These are phyloP conservation scores for Candida ponderosae DNA, from an alignment of 805 yeast species.

Conservation along the genomic window DNA sequence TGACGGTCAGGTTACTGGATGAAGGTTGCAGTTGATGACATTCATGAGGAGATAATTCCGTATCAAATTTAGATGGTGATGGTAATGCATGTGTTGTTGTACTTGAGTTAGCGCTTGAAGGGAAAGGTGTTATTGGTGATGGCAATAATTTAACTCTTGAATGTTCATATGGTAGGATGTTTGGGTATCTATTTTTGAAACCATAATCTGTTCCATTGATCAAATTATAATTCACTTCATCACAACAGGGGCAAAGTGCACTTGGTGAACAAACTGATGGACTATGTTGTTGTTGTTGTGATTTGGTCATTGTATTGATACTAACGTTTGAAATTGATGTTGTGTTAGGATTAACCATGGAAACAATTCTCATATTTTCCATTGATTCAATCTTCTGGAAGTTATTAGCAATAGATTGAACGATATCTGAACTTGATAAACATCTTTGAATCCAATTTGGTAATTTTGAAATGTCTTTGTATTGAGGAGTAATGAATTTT, in stretches of 20 bases:
- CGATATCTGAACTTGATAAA: conserved; percentile 11
- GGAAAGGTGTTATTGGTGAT: conserved; percentile 20
- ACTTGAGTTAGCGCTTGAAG: conserved; percentile 1
- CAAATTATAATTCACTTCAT: conserved; percentile 5
- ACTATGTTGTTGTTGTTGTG: conserved; percentile 9
- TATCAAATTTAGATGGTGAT: conserved; percentile 6
- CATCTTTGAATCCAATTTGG: conserved; percentile 25
- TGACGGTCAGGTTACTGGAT: conserved; percentile 1
- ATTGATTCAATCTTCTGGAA: conserved; percentile 24
- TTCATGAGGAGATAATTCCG: background rate
- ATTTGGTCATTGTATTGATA: too few relatives aligned
- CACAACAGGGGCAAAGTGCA: conserved; percentile 6
- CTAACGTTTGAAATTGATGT: background rate
- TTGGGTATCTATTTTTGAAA: conserved; percentile 74
- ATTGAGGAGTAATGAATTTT: conserved; percentile 6
- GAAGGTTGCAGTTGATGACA: background rate
- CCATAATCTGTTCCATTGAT: conserved; percentile 5
- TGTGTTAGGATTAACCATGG: conserved; percentile 1
- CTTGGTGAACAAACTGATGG: conserved; percentile 5
- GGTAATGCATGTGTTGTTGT: conserved; percentile 21
- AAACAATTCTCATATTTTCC: conserved; percentile 23
- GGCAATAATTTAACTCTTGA: conserved; percentile 52
- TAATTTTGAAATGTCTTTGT: conserved; percentile 5
- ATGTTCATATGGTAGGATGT: conserved; percentile 80
- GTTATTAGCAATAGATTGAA: conserved; percentile 18